Evolutionary conservation across 805 yeast genomes (phyloP), one percentile per base, ranked within the genome.

Genomic region (Torulaspora franciscae): DNA sequence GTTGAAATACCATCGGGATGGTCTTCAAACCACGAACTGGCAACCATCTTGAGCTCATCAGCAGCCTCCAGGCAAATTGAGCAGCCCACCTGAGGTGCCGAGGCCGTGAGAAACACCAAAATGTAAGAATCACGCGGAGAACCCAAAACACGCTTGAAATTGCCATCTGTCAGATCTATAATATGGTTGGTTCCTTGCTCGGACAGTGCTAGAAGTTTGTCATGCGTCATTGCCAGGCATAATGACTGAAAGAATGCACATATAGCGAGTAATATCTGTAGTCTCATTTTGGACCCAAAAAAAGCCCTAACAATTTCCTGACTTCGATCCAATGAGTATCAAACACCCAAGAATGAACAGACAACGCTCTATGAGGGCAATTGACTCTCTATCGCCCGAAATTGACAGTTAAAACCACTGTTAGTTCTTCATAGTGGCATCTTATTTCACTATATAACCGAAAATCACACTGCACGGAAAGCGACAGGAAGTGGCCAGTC

Each of bases 1-100:
- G 42, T 46, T 10, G 67, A 57, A 10, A 52, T 75, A 33, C 70
- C 76, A 47, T 69, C 66, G 15, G 87, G 83, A 56, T 77, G 81
- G 34, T 76, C 81, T 30, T 71, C 59, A 45, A 67, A 59, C 81
- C 83, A 85, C 19, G 90, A 81, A 39, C 69, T 57, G 6, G 86
- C 95, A 32, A 88, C 65, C 34, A 66, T 59, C 13, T 75, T 75
- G 57, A 65, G 85, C 34, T 75, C 76, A 2, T 96, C 95, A 22
- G 74, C 79, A 55, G 85, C 75, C 34, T 81, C 79, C 7, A 68
- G 55, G 73, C 99, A 93, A 41, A 85, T 70, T 1, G 70, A 69
- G 69, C 99, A 93, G 9, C 85, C 86, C 58, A 90, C 76, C 49
- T 78, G 77, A 1, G 87, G 73, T 39, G 81, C 74, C 7, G 82